Evolutionary conservation across 805 yeast species (phyloP), one percentile per base, ranked within the genome.

Genomic region (Alloascoidea hylecoeti): DNA sequence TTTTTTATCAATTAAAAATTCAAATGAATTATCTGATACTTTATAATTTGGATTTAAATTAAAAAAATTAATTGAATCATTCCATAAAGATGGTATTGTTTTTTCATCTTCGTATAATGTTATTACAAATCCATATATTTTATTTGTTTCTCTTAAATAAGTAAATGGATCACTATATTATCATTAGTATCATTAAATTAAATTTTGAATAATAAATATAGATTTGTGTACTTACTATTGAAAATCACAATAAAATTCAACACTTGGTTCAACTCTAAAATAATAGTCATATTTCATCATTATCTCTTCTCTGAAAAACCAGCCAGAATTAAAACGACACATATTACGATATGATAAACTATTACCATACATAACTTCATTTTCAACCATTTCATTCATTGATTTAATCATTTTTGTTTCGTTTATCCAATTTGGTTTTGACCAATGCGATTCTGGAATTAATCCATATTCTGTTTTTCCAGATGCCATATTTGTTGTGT

Each of bases 321-420:
- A 82, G 0, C 97, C 96, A 2, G 94, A 79, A 53, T 92, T 89
- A 62, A 80, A 89, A 30, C 95, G 70, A 57, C 97, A 92, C 97
- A 92, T 92, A 56, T 89, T 88, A 52, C 96, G 71, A 51, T 81
- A 81, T 1, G 84, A 74, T 45, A 61, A 55, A 1, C 81, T 72
- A 18, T 60, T 68, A 1, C 85, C 89, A 52, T 81, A 81, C 1
- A 79, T 57, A 4, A 81, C 71, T 2, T 66, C 63, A 6, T 64
- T 53, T 13, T 63, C 56, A 12, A 49, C 56, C 62, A 69, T 59
- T 1, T 68, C 53, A 13, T 58, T 54, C 42, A 78, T 48, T 19
- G 66, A 57, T 43, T 65, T 63, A 16, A 70, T 63, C 50, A 74
- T 69, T 33, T 48, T 61, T 4, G 72, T 70, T 44, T 66, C 56